A percentile compares a stretch with the other conserved stretches of the same genome.
These are phyloP conservation scores for Apophysomyces trapeziformis DNA, from an alignment of 371 early-diverging fungal species.

Conservation along the genomic window DNA sequence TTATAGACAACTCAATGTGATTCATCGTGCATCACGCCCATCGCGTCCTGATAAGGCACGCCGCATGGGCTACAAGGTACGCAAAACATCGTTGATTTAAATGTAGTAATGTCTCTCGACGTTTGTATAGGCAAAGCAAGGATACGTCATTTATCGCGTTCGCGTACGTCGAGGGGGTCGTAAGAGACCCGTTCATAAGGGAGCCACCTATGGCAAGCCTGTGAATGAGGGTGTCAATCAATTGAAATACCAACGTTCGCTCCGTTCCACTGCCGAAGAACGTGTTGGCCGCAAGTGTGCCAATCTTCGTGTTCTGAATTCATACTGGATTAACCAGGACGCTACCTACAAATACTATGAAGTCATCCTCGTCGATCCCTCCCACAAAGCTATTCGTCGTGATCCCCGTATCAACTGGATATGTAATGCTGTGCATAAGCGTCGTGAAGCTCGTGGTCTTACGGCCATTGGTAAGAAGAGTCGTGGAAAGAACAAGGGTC, in stretches of 20 bases:
- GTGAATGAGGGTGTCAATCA: slow-evolving; percentile 97
- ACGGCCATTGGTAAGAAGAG: slow-evolving; percentile 97
- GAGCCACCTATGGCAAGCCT: slow-evolving; percentile 99
- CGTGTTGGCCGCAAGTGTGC: slow-evolving; percentile 95
- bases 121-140: slow-evolving; percentile 91
- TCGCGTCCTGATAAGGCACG: slow-evolving; percentile 99
- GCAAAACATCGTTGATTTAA: not conserved
- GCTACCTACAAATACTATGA: slow-evolving; percentile 99
- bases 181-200: slow-evolving; percentile 96
- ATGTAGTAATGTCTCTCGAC: not conserved
- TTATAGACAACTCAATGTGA: slow-evolving; percentile 90
- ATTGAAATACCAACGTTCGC: slow-evolving; percentile 95
- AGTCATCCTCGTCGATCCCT: slow-evolving; percentile 98
- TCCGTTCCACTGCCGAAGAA: slow-evolving; percentile 95
- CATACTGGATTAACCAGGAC: slow-evolving; percentile 99
- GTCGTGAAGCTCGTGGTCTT: slow-evolving; percentile 98
- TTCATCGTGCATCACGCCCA: slow-evolving; percentile 98
- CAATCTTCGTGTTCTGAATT: slow-evolving; percentile 97
- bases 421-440: slow-evolving; percentile 96
- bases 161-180: slow-evolving; percentile 99
- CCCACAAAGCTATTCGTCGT: slow-evolving; percentile 96
- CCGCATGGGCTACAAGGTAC: slow-evolving; percentile 96
- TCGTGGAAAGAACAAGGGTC: slow-evolving; percentile 98
- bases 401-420: slow-evolving; percentile 96
- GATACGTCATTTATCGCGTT: slow-evolving; percentile 97